phyloP scores from a whole-genome alignment of 2,329 filamentous ascomycete species.

The Chaetothyriales sp. region DNA sequence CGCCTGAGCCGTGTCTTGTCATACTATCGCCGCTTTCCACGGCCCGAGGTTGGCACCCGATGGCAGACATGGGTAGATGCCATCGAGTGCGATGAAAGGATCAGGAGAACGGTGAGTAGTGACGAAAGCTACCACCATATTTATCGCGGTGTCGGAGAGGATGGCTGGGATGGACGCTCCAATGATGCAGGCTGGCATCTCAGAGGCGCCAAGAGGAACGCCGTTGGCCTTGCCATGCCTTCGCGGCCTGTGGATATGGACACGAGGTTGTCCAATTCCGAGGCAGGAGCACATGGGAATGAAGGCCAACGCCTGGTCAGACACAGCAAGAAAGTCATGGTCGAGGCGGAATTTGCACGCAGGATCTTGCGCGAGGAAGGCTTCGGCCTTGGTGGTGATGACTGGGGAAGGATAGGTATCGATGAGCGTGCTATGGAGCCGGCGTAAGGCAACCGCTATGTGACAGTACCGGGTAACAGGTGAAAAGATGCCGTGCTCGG shows the following conservation, averaged over 20 bases:
- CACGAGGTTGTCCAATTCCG: background rate
- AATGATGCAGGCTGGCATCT: background rate
- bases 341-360: conserved; percentile 14
- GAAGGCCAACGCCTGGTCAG: background rate
- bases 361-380: conserved; percentile 13
- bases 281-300: background rate
- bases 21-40: conserved; percentile 53
- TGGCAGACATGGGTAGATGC: conserved; percentile 60
- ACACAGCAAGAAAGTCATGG: conserved; percentile 7
- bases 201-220: background rate
- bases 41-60: conserved; percentile 47
- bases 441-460: too few species aligned
- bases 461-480: too few species aligned
- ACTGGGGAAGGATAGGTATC: conserved; percentile 10
- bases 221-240: background rate
- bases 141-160: conserved; percentile 15
- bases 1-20: conserved; percentile 53
- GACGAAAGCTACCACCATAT: conserved; percentile 43
- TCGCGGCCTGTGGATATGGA: background rate
- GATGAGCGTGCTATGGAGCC: background rate
- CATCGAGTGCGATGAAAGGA: conserved; percentile 49
- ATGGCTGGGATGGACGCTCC: conserved; percentile 10
- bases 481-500: too few species aligned
- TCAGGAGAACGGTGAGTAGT: conserved; percentile 54
- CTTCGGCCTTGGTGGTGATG: conserved; percentile 16